Evolutionary conservation across 108 stramenopile genomes (phyloP).

Genomic region (Schizochytrium sp.): DNA sequence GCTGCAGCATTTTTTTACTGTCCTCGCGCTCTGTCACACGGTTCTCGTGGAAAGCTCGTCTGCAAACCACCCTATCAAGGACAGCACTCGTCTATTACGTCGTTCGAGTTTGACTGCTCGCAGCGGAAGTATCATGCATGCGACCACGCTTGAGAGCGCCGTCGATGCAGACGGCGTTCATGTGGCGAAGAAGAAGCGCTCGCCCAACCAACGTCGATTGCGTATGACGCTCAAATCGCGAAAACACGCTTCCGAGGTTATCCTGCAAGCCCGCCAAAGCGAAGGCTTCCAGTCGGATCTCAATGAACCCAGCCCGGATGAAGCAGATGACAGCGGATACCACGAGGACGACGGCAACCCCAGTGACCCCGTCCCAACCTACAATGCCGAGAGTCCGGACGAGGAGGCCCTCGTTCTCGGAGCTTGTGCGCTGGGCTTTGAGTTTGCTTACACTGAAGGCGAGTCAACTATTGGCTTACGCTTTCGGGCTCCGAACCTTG

Average conservation of each 20-base stretch:
- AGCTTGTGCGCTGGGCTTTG: neutral
- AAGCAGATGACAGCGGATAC: neutral
- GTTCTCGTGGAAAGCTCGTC: conserved; percentile 20
- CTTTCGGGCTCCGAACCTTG: neutral
- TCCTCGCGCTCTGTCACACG: conserved; percentile 64
- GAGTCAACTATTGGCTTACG: neutral
- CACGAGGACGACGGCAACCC: neutral
- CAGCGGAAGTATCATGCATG: neutral
- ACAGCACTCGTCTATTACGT: neutral
- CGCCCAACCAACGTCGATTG: no score
- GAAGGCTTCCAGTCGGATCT: no score
- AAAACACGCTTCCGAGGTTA: no score
- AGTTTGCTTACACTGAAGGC: neutral
- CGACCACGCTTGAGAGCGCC: no score
- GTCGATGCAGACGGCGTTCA: no score
- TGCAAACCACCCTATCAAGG: neutral
- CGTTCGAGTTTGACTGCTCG: neutral
- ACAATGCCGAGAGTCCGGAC: conserved; percentile 40
- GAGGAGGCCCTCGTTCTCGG: conserved; percentile 13
- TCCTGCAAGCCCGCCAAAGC: no score
- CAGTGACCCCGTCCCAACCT: neutral
- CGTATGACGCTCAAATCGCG: no score
- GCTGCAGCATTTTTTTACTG: neutral
- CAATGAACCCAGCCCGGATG: no score
- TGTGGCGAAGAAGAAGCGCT: no score